Conservation (phyloP, 2,329 filamentous ascomycete species). For the Hypoxylon rubiginosum region DNA sequence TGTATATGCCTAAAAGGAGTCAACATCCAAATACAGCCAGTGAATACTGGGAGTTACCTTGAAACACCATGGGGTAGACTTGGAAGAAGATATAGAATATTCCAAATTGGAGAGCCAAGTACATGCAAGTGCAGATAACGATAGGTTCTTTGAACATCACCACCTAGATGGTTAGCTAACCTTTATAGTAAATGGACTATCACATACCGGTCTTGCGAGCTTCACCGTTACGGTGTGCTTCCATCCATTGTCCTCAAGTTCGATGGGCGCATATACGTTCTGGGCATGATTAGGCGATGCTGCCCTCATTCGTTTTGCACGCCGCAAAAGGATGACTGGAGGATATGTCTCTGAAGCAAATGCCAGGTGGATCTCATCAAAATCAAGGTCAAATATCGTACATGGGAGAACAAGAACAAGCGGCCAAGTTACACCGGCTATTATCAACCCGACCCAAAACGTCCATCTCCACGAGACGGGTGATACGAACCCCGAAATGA, state of each 20-base stretch:
- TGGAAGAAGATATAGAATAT: conserved; percentile 73
- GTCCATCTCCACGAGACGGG: conserved; percentile 58
- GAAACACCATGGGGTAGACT: conserved; percentile 70
- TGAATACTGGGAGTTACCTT: conserved; percentile 8
- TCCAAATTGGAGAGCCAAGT: conserved; percentile 61
- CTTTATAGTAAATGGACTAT: background rate
- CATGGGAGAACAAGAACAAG: conserved; percentile 61
- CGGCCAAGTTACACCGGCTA: conserved; percentile 57
- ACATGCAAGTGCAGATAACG: conserved; percentile 54
- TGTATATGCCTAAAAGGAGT: conserved; percentile 37
- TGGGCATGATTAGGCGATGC: background rate
- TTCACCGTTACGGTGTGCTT: no score
- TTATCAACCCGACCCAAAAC: conserved; percentile 53
- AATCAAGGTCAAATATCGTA: conserved; percentile 50
- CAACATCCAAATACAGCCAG: no score
- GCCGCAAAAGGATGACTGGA: background rate
- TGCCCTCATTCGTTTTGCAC: background rate
- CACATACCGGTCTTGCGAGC: no score
- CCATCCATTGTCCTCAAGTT: no score
- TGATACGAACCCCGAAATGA: conserved; percentile 57
- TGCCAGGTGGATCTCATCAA: background rate
- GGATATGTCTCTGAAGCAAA: no score
- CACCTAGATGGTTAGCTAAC: background rate
- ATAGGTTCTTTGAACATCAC: conserved; percentile 57
- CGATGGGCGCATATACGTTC: no score